Base-by-base conservation (phyloP, 2,329 filamentous ascomycete genomes). In the Epichloe brachyelytri region DNA sequence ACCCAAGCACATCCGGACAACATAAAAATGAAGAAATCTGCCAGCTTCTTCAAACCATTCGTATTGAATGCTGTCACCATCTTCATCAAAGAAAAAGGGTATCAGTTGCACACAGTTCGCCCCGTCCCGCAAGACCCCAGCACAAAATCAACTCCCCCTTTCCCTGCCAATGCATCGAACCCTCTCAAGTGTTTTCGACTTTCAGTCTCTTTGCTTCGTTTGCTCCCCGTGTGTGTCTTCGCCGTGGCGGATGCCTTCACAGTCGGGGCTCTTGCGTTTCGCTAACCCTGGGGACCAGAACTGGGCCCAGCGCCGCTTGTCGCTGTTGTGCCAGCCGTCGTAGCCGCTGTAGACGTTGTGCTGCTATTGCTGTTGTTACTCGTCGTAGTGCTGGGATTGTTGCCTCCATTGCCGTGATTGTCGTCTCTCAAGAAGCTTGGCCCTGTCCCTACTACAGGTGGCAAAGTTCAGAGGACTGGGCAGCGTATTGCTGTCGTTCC, bases 391-490 rank as follows among this genome's bases (percentile, higher is more conserved):
- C 57, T 53, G 30, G 49, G 55, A n/a, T 51, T 54, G 40, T 43
- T 53, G 26, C 53, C 53, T 11, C 40, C 43, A 8, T 46, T 36
- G 55, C 60, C 46, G 41, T 61, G 50, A 47, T 64, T 63, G 26
- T 83, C 80, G 19, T 83, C 79, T 52, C 79, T 70, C 50, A 83
- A 59, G 57, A 84, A 84, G 52, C 79, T 82, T 3, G 80, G 80
- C 2, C 80, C 80, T 1, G 74, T 76, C 2, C 74, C 77, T 2
- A 76, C 75, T 2, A 83, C 71, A 0, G 93, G 93, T 97, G 36
- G 88, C 86, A 67, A 96, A 96, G 54, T 90, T 95, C 56, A 97
- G 71, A 10, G 93, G 93, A 64, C 89, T 96, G 0, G 90, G 90
- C 46, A 97, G 74, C 57, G 94, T 93, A 60, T 93, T 95, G 64